Base-by-base conservation (phyloP, 2,329 filamentous ascomycete species). In the Penicillium sumatraense region DNA sequence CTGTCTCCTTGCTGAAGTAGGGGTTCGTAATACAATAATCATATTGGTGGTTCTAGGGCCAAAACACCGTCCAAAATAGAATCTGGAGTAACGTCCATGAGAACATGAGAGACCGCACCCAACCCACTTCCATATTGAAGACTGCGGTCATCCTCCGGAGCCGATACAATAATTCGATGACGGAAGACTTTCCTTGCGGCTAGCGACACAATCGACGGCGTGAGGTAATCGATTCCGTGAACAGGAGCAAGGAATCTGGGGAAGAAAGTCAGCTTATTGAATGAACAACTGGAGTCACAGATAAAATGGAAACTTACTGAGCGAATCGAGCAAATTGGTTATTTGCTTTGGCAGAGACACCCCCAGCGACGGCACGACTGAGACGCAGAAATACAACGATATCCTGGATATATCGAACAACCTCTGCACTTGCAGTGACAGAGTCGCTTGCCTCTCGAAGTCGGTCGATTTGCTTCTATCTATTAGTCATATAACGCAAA, bases 61-160 rank as follows among this genome's bases (percentile, higher is more conserved):
- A 87, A 66, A 13, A 86, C 82, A 41, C 84, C 80, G 47, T 86
- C 83, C 40, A 87, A 78, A 2, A 85, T 82, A 56, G 79, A 78
- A 48, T 84, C 82, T 2, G 80, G 75, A 1, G 78, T 83, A 3
- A 85, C 73, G 27, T 79, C 79, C 3, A 88, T 84, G 2, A 97
- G 75, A 46, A 92, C 63, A 14, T 82, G 80, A 60, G 83, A 80
- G 1, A 97, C 85, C 3, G 89, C 89, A 26, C 83, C 80, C 0
- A 89, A 63, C 50, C 89, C 86, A 72, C 93, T 97, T 0, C 95
- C 95, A 86, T 96, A 99, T 72, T 96, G 91, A 79, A 96, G 83
- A 71, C 92, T 97, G 45, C 92, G 83, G 76, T 98, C 95, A 54
- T 86, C 85, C 58, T 86, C 83, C 1, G 90, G 83, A 1, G 77